A percentile compares a stretch with the other conserved stretches of the same genome.
Evolutionary conservation across 257 asterid species (phyloP).

Genomic region (Solanum gracilifrons): DNA sequence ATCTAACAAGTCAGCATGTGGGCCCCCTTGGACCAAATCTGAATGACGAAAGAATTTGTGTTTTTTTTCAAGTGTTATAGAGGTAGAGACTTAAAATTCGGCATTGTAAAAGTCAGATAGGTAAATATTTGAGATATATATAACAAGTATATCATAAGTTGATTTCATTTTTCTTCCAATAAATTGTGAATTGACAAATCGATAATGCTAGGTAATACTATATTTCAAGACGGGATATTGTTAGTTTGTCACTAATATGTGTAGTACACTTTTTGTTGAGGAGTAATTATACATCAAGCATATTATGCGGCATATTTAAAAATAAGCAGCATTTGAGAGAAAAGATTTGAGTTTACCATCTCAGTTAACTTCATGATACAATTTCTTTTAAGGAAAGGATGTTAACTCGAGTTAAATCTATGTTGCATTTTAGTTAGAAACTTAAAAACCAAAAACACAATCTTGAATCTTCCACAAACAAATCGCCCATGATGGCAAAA

Average conservation of each 20-base stretch:
- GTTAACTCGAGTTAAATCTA: not conserved
- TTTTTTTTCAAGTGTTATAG: no score
- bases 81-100: no score
- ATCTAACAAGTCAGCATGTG: constrained; percentile 16
- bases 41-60: not conserved
- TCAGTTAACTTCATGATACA: rapidly evolving
- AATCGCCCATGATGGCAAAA: not conserved
- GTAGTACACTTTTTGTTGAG: no score
- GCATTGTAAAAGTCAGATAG: no score
- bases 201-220: not conserved
- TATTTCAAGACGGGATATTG: not conserved
- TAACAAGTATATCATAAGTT: not conserved
- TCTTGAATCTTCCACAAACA: not conserved
- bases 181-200: not conserved
- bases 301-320: not conserved
- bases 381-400: not conserved
- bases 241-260: not conserved
- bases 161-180: not conserved
- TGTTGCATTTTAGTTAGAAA: not conserved
- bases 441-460: not conserved
- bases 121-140: not conserved
- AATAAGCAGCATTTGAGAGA: no score
- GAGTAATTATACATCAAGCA: not conserved
- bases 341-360: not conserved
- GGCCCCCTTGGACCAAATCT: not conserved